Evolutionary conservation across 192 early-diverging fungal species (phyloP).

Genomic region (Backusella tuberculispora): DNA sequence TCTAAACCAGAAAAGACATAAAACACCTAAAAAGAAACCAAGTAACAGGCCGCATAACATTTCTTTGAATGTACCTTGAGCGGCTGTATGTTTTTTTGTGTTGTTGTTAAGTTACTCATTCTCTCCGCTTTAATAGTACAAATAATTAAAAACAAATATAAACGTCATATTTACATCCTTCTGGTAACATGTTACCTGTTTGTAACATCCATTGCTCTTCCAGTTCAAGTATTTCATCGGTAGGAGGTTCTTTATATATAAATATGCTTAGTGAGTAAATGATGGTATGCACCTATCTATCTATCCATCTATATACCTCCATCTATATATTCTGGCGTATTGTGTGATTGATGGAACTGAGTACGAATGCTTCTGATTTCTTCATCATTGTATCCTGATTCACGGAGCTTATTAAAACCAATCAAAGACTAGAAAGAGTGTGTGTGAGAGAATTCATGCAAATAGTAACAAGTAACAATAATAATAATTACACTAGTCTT

Average conservation of each 20-base stretch:
- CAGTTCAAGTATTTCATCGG: constrained; percentile 36
- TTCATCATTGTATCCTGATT: constrained; percentile 60
- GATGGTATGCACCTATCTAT: background rate
- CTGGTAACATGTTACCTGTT: constrained; percentile 53
- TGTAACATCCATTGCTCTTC: constrained; percentile 63
- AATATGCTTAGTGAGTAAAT: background rate
- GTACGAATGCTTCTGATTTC: constrained; percentile 56
- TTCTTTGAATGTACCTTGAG: constrained; percentile 49
- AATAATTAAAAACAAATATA: too few species aligned
- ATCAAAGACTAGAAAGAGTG: background rate
- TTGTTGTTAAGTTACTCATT: background rate
- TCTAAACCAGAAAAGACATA: constrained; percentile 56
- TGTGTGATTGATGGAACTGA: constrained; percentile 55
- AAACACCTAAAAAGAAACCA: constrained; percentile 58
- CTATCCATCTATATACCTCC: constrained; percentile 24
- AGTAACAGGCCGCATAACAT: constrained; percentile 59
- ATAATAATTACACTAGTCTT: background rate
- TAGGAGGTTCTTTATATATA: constrained; percentile 25
- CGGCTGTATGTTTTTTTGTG: background rate
- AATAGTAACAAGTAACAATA: background rate
- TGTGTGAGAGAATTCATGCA: constrained; percentile 9
- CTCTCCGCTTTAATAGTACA: background rate
- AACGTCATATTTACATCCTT: constrained; percentile 51
- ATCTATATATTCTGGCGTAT: constrained; percentile 33
- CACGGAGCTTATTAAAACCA: constrained; percentile 57